Base-by-base conservation (phyloP, 805 yeast genomes). In the Lipomyces orientalis region DNA sequence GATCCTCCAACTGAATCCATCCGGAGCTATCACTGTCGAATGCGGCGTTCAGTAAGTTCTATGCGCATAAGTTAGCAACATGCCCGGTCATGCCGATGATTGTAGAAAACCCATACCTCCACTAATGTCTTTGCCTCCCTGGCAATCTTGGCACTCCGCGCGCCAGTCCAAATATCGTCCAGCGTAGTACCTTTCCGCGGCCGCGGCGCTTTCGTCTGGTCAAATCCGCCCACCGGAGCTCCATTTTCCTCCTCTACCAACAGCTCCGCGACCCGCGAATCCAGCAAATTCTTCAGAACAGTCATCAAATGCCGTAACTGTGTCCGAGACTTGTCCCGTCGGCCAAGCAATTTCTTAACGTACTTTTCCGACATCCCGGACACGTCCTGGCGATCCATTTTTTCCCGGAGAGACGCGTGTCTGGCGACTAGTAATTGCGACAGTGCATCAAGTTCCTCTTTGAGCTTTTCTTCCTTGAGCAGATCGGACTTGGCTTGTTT, bases 161-260 rank as follows among this genome's bases (percentile, higher is more conserved):
- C 43, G 54, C 56, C 56, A n/a, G 51, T 57, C 68, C 65, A 61
- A 19, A 57, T 54, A 6, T 65, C 62, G 16, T 55, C 61, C 46
- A 61, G 22, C 54, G 63, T 33, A 55, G 60, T 37, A 22, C 34
- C 33, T 29, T 31, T 58, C 22, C 6, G 25, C 22, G 34, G 35
- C 22, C 14, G n/a, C n/a, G 22, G n/a, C n/a, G 22, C 43, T 29
- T 14, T 16, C 10, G 34, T n/a, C 7, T 25, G 16, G 14, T n/a
- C 55, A 52, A 68, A 67, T 5, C 71, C 71, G 16, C 68, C 71
- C n/a, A 61, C 60, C 33, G 70, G 57, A 2, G 70, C 67, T 16
- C 65, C 70, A n/a, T 49, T 56, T 46, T 64, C 68, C 52, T 67
- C 71, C 52, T 58, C 68, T 10, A 54, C 67, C 16, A 65, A 55